A percentile compares a stretch with the other conserved stretches of the same genome.
phyloP scores from a whole-genome alignment of 2,329 filamentous ascomycete genomes.

The Dactylellina cionopaga region DNA sequence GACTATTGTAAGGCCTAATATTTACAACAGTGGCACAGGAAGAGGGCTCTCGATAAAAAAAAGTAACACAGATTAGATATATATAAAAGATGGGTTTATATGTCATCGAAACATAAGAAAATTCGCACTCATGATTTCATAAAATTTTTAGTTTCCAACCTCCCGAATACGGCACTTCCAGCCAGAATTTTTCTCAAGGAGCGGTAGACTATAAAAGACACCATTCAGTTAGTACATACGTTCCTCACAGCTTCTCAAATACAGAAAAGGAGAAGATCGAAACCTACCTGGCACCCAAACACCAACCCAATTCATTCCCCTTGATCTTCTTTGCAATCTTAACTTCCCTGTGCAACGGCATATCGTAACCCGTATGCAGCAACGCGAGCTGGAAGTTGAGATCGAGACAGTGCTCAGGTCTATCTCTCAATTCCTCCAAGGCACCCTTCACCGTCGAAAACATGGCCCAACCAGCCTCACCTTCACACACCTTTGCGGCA shows the following conservation, averaged over 20 bases:
- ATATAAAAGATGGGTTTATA: neutral
- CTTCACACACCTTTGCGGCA: slow-evolving; percentile 78
- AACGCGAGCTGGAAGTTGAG: slow-evolving; percentile 95
- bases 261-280: neutral
- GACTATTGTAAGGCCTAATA: too few species aligned
- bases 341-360: slow-evolving; percentile 95
- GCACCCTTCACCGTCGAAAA: slow-evolving; percentile 82
- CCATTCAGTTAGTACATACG: slow-evolving; percentile 60
- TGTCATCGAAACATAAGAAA: slow-evolving; percentile 31
- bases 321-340: slow-evolving; percentile 99
- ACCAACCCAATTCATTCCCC: slow-evolving; percentile 96
- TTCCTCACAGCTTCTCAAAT: slow-evolving; percentile 1
- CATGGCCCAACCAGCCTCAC: slow-evolving; percentile 76
- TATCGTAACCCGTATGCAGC: slow-evolving; percentile 94
- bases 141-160: slow-evolving; percentile 67
- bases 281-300: slow-evolving; percentile 88
- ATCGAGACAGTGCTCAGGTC: slow-evolving; percentile 93
- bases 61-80: neutral
- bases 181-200: slow-evolving; percentile 79
- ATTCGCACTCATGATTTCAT: slow-evolving; percentile 5
- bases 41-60: too few species aligned
- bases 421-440: slow-evolving; percentile 78
- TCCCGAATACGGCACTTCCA: slow-evolving; percentile 90
- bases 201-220: slow-evolving; percentile 73
- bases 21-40: too few species aligned